Conservation (phyloP, 495 filamentous ascomycete species). For the Aspergillus campestris region DNA sequence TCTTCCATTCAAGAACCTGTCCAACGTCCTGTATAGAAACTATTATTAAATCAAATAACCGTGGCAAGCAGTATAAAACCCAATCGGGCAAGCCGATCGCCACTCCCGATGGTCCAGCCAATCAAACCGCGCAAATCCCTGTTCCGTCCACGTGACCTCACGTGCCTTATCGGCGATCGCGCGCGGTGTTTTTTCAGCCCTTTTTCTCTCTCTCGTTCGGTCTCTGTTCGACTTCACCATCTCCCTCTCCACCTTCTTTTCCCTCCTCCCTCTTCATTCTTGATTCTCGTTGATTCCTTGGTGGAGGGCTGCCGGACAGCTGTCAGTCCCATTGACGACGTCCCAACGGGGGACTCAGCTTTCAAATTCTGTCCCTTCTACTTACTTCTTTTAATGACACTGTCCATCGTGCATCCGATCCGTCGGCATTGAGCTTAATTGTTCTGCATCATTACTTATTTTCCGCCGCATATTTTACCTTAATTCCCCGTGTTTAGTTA, state of each 20-base stretch:
- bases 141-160: not conserved
- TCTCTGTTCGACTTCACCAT: not conserved
- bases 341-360: too few relatives aligned
- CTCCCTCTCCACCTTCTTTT: not conserved
- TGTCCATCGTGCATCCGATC: too few relatives aligned
- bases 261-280: slow-evolving; percentile 10
- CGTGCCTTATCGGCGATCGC: slow-evolving; percentile 1
- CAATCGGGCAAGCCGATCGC: too few relatives aligned
- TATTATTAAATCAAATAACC: too few relatives aligned
- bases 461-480: not conserved
- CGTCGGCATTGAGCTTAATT: too few relatives aligned
- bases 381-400: too few relatives aligned
- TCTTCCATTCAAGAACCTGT: too few relatives aligned
- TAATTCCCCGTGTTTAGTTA: slow-evolving; percentile 3
- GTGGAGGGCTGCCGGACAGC: slow-evolving; percentile 27
- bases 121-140: too few relatives aligned
- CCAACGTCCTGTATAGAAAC: too few relatives aligned
- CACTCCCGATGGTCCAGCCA: too few relatives aligned
- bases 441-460: not conserved
- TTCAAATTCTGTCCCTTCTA: too few relatives aligned
- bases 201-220: not conserved
- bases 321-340: slow-evolving; percentile 1
- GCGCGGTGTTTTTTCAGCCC: slow-evolving; percentile 1
- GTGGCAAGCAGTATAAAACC: too few relatives aligned
- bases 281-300: slow-evolving; percentile 8